Percentiles rank a stretch among this genome's conserved stretches.
These are phyloP conservation scores for Cryoendolithus antarcticus DNA, from an alignment of 2,329 filamentous ascomycete species.

Conservation along the genomic window DNA sequence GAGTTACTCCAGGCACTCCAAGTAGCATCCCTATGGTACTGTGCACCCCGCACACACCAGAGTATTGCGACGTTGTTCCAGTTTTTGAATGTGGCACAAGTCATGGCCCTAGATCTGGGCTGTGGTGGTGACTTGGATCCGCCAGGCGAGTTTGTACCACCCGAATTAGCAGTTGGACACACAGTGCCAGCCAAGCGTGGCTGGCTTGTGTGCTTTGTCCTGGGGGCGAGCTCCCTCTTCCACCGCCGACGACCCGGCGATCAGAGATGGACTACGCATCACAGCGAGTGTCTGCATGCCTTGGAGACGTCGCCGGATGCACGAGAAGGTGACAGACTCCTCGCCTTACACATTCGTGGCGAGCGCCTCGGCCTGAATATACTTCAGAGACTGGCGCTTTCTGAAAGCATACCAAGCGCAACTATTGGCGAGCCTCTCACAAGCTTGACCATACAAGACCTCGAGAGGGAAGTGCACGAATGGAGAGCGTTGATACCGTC, in stretches of 20 bases:
- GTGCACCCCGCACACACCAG: constrained; percentile 58
- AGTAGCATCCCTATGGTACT: constrained; percentile 66
- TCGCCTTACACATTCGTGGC: constrained; percentile 16
- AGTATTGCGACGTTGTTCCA: constrained; percentile 82
- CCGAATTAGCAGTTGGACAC: neutral
- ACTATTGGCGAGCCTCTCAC: constrained; percentile 11
- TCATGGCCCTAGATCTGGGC: constrained; percentile 71
- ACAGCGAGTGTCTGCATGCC: constrained; percentile 12
- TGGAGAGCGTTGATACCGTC: constrained; percentile 15
- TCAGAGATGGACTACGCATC: constrained; percentile 11
- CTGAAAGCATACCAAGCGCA: constrained; percentile 4
- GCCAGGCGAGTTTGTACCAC: neutral
- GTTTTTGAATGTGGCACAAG: constrained; percentile 61
- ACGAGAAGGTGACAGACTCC: constrained; percentile 9
- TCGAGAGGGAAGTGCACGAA: constrained; percentile 13
- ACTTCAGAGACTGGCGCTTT: constrained; percentile 9
- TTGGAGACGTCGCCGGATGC: constrained; percentile 10
- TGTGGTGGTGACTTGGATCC: constrained; percentile 36
- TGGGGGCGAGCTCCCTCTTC: constrained; percentile 6
- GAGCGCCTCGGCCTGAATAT: constrained; percentile 16
- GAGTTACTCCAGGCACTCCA: constrained; percentile 72
- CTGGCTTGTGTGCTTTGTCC: constrained; percentile 12
- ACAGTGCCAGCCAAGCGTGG: constrained; percentile 7
- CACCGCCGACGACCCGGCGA: constrained; percentile 8
- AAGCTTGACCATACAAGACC: constrained; percentile 9